phyloP scores from a whole-genome alignment of 129 eudicot species.

The Dittrichia graveolens region DNA sequence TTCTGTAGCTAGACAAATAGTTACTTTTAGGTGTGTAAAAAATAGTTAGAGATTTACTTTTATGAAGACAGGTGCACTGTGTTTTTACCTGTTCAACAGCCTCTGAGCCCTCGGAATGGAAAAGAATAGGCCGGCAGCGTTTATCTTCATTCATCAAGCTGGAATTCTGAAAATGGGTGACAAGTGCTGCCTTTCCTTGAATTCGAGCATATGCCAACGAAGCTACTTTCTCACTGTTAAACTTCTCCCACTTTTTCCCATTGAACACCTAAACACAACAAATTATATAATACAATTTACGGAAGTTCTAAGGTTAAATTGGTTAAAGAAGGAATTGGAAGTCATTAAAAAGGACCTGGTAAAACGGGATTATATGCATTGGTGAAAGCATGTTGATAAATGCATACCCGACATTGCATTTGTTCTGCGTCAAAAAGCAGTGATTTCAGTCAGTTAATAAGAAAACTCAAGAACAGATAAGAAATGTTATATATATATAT shows the following conservation, averaged over 20 bases:
- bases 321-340: not conserved
- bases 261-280: slow-evolving; percentile 60
- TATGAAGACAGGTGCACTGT: slow-evolving; percentile 8
- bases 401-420: slow-evolving; percentile 98
- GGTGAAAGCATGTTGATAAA: slow-evolving; percentile 96
- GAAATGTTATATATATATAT: not conserved
- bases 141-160: slow-evolving; percentile 95
- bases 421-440: slow-evolving; percentile 58
- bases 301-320: not conserved
- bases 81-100: slow-evolving; percentile 61
- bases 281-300: not conserved
- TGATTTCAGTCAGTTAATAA: not conserved
- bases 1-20: not conserved
- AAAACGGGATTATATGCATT: slow-evolving; percentile 71
- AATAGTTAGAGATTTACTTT: not conserved
- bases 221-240: slow-evolving; percentile 91
- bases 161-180: slow-evolving; percentile 85
- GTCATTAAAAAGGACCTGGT: slow-evolving; percentile 46
- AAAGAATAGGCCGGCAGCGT: slow-evolving; percentile 85
- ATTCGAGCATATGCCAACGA: slow-evolving; percentile 89
- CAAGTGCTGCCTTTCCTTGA: slow-evolving; percentile 83
- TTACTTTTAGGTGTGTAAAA: no score
- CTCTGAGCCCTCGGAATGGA: slow-evolving; percentile 54
- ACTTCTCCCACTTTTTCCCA: slow-evolving; percentile 92
- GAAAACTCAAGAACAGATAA: not conserved